Evolutionary conservation across 2,329 filamentous ascomycete genomes (phyloP), one percentile per base, ranked within the genome.

Genomic region (Periconia sp.): DNA sequence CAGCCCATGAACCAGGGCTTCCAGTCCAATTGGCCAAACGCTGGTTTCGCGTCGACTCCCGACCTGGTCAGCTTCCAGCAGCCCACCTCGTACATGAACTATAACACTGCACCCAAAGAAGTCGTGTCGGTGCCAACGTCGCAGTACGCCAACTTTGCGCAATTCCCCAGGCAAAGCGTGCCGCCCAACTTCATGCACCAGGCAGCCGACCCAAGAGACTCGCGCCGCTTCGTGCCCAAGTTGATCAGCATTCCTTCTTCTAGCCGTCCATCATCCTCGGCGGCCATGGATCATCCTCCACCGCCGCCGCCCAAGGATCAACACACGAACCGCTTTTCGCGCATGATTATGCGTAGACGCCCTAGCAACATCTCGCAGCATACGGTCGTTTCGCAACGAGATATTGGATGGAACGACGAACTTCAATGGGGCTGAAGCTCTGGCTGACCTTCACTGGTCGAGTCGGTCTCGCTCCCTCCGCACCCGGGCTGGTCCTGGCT

Each of bases 361-460:
- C 68, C 69, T 17, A 71, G 68, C 55, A 73, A 72, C 46, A 72
- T 73, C 37, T 73, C 70, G 10, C 70, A 73, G 52, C 70, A 73
- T 43, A 70, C 62, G 31, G 59, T 66, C 19, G 64, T 65, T 23
- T 61, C 66, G 17, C 66, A 72, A 40, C 55, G 68, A 47, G 69
- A 71, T 33, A 63, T 70, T 52, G 68, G 64, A 45, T 73, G 70
- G 70, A 66, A 70, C 42, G 68, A 71, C 41, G 69, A 71, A 50
- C 50, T 65, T 23, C 70, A 68, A 49, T 73, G 70, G 70, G 70
- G 70, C 23, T 73, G 56, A 66, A 27, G 18, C 42, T 30, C 43
- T 31, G 20, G 42, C 42, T 19, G 20, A 13, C 42, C 18, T 44
- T 44, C 19, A 44, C 20, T 44, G 18, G 42, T 53, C 47, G 46